Evolutionary conservation across 352 stramenopile genomes (phyloP), one percentile per base, ranked within the genome.

Genomic region (Phytophthora cryptogea): DNA sequence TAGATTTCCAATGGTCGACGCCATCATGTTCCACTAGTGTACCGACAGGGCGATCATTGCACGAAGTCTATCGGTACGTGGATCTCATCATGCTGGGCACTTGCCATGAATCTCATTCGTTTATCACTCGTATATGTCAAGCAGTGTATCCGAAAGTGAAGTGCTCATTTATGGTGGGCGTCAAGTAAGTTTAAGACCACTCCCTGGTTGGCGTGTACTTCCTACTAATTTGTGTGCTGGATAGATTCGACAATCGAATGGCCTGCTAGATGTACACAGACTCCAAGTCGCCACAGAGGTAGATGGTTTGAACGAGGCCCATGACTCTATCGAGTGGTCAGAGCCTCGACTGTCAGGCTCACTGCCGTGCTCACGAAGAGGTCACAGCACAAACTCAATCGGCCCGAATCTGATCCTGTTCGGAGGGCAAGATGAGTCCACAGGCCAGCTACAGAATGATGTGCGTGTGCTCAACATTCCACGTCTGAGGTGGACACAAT

Each of bases 211-310:
- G n/a, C n/a, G 2, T 59, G 42, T 5, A 27, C 14, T 11, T 41
- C 7, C 6, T 13, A 47, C 30, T 56, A 35, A 54, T 23, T 37
- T 40, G 48, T 37, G 28, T 35, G 39, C 37, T 5, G 14, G 10
- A 36, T 48, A 92, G 83, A 85, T 92, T 13, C 56, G 80, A 0
- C 62, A 90, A 27, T 90, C 77, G 8, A 89, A 90, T 51, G 74
- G 72, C 10, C 49, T 92, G 17, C 47, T 87, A 13, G 70, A 85
- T 31, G 58, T 89, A 0, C 73, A 81, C 54, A 71, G 51, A 3
- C 59, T 90, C 37, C 43, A 63, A 52, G 59, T 61, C 26, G 59
- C 35, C 44, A 36, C 49, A 0, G 23, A 48, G n/a, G 14, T 37
- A 27, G 49, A 67, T 33, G 43, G 27, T 8, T 33, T 64, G 5